These are phyloP conservation scores for Acanthamoeba lenticulata DNA, from an alignment of 208 protist species.

Conservation along the genomic window DNA sequence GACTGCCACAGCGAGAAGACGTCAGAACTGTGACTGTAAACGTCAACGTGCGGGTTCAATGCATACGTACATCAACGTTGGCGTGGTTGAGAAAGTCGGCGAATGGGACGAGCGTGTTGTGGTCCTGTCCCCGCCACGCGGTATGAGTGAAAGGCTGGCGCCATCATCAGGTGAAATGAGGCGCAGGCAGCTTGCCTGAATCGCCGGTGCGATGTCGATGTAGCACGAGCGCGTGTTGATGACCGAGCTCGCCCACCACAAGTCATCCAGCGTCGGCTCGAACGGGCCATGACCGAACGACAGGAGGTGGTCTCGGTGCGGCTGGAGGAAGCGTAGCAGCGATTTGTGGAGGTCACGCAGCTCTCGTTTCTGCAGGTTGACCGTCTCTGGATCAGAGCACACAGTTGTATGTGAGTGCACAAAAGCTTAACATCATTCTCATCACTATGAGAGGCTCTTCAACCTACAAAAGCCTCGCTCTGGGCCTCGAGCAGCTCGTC, in stretches of 20 bases:
- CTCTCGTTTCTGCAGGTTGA: not conserved
- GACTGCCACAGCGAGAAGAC: not conserved
- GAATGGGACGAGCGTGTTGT: constrained; percentile 22
- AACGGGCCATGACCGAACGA: not conserved
- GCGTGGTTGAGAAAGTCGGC: constrained; percentile 28
- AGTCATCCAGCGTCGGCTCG: not conserved
- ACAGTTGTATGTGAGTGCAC: not conserved
- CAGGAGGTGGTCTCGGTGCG: not conserved
- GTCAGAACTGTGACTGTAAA: no score
- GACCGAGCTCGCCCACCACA: not conserved
- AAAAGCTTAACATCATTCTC: not conserved
- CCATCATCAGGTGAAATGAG: not conserved
- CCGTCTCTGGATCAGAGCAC: not conserved
- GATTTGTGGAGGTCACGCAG: not conserved
- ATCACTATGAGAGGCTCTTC: not conserved
- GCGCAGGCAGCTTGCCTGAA: not conserved
- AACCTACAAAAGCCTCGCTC: not conserved
- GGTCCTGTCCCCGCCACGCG: not conserved
- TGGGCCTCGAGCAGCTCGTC: not conserved
- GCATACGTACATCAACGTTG: constrained; percentile 2
- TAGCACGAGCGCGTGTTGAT: constrained; percentile 33
- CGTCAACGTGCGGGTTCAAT: not conserved
- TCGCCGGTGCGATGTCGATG: not conserved
- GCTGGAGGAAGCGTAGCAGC: not conserved
- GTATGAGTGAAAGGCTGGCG: not conserved